Evolutionary conservation across 2,329 filamentous ascomycete genomes (phyloP).

Genomic region (Venturia oleaginea): DNA sequence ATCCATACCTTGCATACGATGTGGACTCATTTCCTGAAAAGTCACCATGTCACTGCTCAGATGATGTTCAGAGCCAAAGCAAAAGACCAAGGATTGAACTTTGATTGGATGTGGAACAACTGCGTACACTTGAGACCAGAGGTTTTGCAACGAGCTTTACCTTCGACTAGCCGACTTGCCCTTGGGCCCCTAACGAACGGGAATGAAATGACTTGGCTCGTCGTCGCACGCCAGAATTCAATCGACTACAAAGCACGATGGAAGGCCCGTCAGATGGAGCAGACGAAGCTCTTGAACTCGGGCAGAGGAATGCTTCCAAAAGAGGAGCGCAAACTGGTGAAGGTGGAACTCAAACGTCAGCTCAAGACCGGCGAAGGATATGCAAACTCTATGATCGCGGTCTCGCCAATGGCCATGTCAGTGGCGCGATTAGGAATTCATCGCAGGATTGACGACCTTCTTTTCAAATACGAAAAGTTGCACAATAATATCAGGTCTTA

Average conservation of each 20-base stretch:
- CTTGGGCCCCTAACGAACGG: background rate
- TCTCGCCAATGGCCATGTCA: background rate
- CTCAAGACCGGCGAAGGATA: background rate
- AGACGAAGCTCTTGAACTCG: background rate
- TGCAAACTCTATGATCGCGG: background rate
- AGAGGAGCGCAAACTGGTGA: background rate
- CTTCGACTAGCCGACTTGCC: background rate
- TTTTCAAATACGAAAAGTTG: background rate
- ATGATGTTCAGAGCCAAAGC: background rate
- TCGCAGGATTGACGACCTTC: background rate
- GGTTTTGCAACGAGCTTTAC: background rate
- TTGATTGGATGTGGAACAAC: background rate
- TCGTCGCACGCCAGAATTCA: background rate
- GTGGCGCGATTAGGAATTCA: background rate
- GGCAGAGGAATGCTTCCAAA: background rate
- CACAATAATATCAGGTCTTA: background rate
- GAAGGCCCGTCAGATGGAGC: background rate
- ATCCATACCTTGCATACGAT: background rate
- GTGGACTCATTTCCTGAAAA: background rate
- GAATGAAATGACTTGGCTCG: background rate
- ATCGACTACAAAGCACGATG: background rate
- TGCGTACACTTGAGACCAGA: conserved; percentile 2
- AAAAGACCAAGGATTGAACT: background rate
- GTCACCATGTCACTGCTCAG: background rate
- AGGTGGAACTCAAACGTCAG: background rate